Conservation (phyloP, 176 grass and related monocot species). For the Areca catechu region DNA sequence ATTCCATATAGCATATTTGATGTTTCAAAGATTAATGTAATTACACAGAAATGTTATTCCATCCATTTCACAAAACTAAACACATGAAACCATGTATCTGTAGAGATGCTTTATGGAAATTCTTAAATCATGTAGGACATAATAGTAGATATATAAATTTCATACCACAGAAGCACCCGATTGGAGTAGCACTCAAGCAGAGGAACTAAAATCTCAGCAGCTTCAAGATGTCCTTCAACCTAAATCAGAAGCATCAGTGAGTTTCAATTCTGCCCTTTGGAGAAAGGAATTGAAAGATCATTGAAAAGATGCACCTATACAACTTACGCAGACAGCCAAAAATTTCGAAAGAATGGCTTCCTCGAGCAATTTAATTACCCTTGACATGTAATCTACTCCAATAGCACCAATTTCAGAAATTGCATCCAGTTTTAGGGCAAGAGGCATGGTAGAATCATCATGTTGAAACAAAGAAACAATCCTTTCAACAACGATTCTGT, state of each 20-base stretch:
- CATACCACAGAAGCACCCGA: constrained; percentile 73
- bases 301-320: background rate
- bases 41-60: too few relatives aligned
- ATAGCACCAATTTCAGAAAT: constrained; percentile 61
- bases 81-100: too few relatives aligned
- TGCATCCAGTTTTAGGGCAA: constrained; percentile 60
- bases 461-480: constrained; percentile 53
- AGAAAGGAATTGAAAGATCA: background rate
- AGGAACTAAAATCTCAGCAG: constrained; percentile 31
- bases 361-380: constrained; percentile 59
- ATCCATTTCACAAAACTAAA: too few relatives aligned
- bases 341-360: constrained; percentile 49
- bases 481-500: constrained; percentile 49
- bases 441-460: constrained; percentile 39
- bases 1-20: too few relatives aligned
- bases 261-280: too few relatives aligned
- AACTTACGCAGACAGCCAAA: constrained; percentile 40
- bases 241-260: constrained; percentile 15
- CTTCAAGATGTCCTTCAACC: constrained; percentile 33
- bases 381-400: constrained; percentile 40
- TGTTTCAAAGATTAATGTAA: too few relatives aligned
- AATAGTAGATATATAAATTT: background rate
- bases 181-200: constrained; percentile 68
- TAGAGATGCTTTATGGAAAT: too few relatives aligned
- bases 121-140: too few relatives aligned